Evolutionary conservation across 2,329 filamentous ascomycete genomes (phyloP).

Genomic region (Pestalotiopsis sp.): DNA sequence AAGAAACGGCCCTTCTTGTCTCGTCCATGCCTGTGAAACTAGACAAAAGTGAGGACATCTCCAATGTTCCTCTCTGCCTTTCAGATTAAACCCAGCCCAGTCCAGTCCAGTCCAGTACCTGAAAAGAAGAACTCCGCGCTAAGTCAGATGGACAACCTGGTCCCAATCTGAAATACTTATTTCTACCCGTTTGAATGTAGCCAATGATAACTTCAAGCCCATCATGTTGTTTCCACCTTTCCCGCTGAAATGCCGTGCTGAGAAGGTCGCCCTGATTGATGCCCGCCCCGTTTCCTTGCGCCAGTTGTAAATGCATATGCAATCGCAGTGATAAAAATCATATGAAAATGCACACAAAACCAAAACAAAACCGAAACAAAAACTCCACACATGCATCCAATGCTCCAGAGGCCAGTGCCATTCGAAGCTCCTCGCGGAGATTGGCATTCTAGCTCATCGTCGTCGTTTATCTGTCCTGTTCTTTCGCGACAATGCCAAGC

Average conservation of each 20-base stretch:
- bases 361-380: slow-evolving; percentile 4
- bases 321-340: background rate
- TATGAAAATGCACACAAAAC: background rate
- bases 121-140: slow-evolving; percentile 13
- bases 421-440: background rate
- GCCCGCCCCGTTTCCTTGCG: background rate
- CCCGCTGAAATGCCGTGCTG: background rate
- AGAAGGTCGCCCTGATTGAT: slow-evolving; percentile 1
- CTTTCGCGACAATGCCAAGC: background rate
- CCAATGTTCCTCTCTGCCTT: background rate
- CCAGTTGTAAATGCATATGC: background rate
- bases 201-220: slow-evolving; percentile 1
- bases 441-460: background rate
- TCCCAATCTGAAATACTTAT: background rate
- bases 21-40: background rate
- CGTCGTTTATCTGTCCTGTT: background rate
- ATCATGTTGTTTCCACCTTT: background rate
- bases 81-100: background rate
- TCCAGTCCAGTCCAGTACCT: background rate
- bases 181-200: slow-evolving; percentile 9
- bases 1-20: slow-evolving; percentile 6
- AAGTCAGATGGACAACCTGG: slow-evolving; percentile 10
- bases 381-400: slow-evolving; percentile 3
- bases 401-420: background rate
- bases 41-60: background rate